A percentile compares a stretch with the other conserved stretches of the same genome.
phyloP scores from a whole-genome alignment of 2,329 filamentous ascomycete species.

The Paraphaeosphaeria sporulosa region DNA sequence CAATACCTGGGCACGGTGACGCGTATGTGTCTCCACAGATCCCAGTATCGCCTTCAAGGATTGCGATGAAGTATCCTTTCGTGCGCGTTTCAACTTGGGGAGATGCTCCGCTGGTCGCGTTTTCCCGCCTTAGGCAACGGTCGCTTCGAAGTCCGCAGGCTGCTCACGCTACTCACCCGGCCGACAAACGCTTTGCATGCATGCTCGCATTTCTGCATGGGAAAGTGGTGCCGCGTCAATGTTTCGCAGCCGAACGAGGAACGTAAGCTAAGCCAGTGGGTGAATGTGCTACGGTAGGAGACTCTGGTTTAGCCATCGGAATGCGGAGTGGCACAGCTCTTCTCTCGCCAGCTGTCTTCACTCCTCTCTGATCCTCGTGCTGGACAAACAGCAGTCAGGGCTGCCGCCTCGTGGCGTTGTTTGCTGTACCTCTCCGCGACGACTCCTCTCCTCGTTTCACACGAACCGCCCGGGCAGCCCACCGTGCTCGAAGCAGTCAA shows the following conservation, averaged over 20 bases:
- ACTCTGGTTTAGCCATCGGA: constrained; percentile 7
- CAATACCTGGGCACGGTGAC: neutral
- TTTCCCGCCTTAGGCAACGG: neutral
- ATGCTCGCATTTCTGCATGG: neutral
- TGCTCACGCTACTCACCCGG: neutral
- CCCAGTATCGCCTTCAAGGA: neutral
- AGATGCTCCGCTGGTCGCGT: neutral
- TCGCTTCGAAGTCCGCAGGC: neutral
- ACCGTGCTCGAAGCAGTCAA: neutral
- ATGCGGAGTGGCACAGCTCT: constrained; percentile 6
- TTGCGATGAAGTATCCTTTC: neutral
- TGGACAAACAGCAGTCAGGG: neutral
- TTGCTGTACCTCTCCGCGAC: neutral
- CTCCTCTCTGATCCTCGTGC: neutral
- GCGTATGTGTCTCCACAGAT: constrained; percentile 1
- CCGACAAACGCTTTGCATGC: neutral
- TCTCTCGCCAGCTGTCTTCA: neutral
- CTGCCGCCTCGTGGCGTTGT: neutral
- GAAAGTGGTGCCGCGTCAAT: neutral
- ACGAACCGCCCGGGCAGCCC: neutral
- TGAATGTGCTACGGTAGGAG: constrained; percentile 1
- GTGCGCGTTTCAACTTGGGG: neutral
- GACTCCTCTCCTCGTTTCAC: neutral
- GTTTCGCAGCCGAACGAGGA: neutral
- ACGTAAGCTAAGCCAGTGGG: constrained; percentile 2